Evolutionary conservation across 2,329 filamentous ascomycete species (phyloP).

Genomic region (Simplicillium sp.): DNA sequence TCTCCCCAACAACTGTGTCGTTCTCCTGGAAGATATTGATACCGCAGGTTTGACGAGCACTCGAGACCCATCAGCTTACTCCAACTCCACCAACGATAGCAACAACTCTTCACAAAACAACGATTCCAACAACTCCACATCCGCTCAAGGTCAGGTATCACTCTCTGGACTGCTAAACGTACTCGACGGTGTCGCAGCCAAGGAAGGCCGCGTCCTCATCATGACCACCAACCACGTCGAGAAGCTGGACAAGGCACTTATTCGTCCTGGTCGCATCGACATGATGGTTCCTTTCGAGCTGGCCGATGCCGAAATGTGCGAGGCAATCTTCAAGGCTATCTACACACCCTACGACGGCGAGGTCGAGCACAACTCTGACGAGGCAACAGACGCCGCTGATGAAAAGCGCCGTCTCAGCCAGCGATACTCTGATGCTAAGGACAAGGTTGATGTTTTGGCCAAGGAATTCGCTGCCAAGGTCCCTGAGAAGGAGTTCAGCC

Average conservation of each 20-base stretch:
- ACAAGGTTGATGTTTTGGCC: constrained; percentile 35
- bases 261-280: constrained; percentile 53
- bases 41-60: constrained; percentile 60
- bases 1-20: constrained; percentile 60
- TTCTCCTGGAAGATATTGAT: constrained; percentile 70
- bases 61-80: constrained; percentile 27
- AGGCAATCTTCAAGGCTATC: constrained; percentile 48
- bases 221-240: constrained; percentile 59
- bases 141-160: constrained; percentile 37
- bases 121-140: constrained; percentile 7
- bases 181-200: constrained; percentile 62
- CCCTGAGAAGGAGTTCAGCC: constrained; percentile 47
- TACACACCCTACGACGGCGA: constrained; percentile 40
- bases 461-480: constrained; percentile 37
- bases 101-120: constrained; percentile 2
- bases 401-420: constrained; percentile 15
- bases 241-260: constrained; percentile 51
- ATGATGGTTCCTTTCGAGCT: constrained; percentile 48
- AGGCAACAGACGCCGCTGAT: constrained; percentile 14
- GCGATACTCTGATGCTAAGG: constrained; percentile 12
- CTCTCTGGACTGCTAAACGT: constrained; percentile 73
- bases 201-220: constrained; percentile 53
- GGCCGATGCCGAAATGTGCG: constrained; percentile 41
- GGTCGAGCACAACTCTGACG: constrained; percentile 6
- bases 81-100: constrained; percentile 10